These are phyloP conservation scores for Euphrasia arctica DNA, from an alignment of 305 asterid genomes.

Conservation along the genomic window DNA sequence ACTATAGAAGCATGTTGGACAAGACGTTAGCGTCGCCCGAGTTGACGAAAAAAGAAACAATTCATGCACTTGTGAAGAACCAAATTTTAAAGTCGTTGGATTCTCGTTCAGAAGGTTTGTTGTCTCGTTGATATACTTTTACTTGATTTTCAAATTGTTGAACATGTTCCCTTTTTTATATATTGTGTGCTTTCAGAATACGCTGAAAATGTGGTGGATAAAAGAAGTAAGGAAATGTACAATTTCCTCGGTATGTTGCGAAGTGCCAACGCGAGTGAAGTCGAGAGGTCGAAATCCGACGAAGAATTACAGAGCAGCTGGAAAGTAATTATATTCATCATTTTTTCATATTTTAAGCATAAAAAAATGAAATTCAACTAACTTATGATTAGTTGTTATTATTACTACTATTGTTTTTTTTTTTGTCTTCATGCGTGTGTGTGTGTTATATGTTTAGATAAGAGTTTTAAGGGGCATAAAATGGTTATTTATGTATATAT, in stretches of 20 bases:
- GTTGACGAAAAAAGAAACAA: conserved; percentile 43
- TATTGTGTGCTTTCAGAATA: conserved; percentile 45
- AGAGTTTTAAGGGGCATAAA: neutral
- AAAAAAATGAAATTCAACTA: neutral
- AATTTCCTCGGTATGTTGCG: conserved; percentile 68
- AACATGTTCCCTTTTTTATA: conserved; percentile 2
- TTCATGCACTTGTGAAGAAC: conserved; percentile 56
- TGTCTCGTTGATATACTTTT: conserved; percentile 1
- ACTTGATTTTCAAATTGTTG: neutral
- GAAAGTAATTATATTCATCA: conserved; percentile 52
- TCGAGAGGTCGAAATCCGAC: conserved; percentile 38
- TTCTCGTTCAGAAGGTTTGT: conserved; percentile 38
- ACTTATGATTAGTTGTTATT: neutral
- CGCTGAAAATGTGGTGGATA: conserved; percentile 44
- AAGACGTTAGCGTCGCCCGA: conserved; percentile 53
- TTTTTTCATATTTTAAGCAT: neutral
- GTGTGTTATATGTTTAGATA: too few relatives aligned
- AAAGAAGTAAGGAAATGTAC: conserved; percentile 64
- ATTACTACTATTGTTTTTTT: too few relatives aligned
- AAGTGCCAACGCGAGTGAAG: conserved; percentile 53
- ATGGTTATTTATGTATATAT: conserved; percentile 2
- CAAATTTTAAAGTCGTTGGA: conserved; percentile 51
- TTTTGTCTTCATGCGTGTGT: too few relatives aligned
- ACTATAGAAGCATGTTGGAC: conserved; percentile 62
- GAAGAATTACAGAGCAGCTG: conserved; percentile 48